Base-by-base conservation (phyloP, 2,329 filamentous ascomycete species). In the Leptographium wingfieldii region DNA sequence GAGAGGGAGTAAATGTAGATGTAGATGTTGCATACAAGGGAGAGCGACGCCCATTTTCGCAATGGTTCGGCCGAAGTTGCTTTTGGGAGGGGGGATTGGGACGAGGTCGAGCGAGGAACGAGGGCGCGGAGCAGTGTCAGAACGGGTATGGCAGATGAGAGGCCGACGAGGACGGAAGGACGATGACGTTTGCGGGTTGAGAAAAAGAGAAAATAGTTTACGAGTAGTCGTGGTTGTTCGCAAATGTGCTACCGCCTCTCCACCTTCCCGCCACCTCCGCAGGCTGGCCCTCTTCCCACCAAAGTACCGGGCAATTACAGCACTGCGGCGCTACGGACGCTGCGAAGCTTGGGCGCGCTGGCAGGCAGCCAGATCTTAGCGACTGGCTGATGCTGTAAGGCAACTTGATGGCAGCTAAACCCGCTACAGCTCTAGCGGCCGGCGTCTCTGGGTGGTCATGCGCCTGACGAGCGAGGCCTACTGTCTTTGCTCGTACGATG, bases 1-100 rank as follows among this genome's bases (percentile, higher is more conserved):
- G 22, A 22, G 10, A 19, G 31, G 29, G 14, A 38, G 12, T 3
- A 38, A 16, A 1, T 22, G 19, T 19, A 25, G 46, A 25, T 7
- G 19, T 22, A 22, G 22, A 22, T 22, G 29, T 40, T 49, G 55
- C 63, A 31, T 63, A 64, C 63, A 64, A 40, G 63, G 63, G 46
- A 64, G 61, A 38, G 61, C 63, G 54, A 57, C 53, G 49, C 46
- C 62, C 63, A 64, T 64, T 55, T 59, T 62, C 49, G 57, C 33
- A 14, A 16, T 40, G 55, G 5, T 46, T 46, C 38, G 35, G 55
- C 53, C 31, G 35, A 53, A 54, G 33, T 27, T 14, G 19, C 38
- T 40, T 40, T 40, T 14, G 33, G 12, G 33, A 3, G 53, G n/a
- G 33, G 12, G 53, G 31, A 33, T 25, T n/a, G 35, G 38, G 57